Percentiles rank a stretch among this genome's conserved stretches.
Conservation (phyloP, 495 filamentous ascomycete species). For the Glutinoglossum americanum region DNA sequence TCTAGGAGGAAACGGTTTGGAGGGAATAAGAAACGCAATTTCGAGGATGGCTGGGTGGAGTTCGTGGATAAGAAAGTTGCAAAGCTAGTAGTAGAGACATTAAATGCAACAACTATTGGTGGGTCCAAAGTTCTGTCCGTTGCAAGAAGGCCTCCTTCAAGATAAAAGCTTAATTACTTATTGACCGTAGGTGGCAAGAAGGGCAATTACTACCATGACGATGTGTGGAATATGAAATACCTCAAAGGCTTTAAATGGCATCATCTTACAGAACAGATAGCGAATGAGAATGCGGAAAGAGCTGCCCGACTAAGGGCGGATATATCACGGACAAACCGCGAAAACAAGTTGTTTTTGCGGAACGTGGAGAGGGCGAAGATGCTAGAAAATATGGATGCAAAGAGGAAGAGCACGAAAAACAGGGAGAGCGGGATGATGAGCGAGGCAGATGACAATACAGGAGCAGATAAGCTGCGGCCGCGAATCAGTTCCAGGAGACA, state of each 20-base stretch:
- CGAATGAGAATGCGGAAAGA: slow-evolving; percentile 64
- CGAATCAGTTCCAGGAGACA: slow-evolving; percentile 26
- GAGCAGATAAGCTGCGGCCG: slow-evolving; percentile 5
- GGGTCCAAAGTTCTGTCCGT: neutral
- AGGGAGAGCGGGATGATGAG: slow-evolving; percentile 12
- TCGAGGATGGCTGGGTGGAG: slow-evolving; percentile 88
- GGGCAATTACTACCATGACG: slow-evolving; percentile 75
- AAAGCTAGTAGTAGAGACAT: slow-evolving; percentile 58
- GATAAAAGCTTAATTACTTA: neutral
- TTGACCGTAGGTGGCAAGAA: slow-evolving; percentile 46
- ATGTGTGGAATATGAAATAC: slow-evolving; percentile 77
- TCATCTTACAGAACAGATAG: slow-evolving; percentile 44
- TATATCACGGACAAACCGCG: slow-evolving; percentile 52
- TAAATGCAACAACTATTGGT: slow-evolving; percentile 55
- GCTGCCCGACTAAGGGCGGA: slow-evolving; percentile 59
- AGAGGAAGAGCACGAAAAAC: slow-evolving; percentile 34
- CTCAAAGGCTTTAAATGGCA: slow-evolving; percentile 71
- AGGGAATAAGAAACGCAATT: slow-evolving; percentile 77
- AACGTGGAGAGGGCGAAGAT: slow-evolving; percentile 61
- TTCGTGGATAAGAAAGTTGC: slow-evolving; percentile 58
- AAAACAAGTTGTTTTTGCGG: slow-evolving; percentile 63
- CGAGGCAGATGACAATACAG: slow-evolving; percentile 7
- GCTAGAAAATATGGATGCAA: slow-evolving; percentile 43
- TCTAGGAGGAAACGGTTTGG: slow-evolving; percentile 36
- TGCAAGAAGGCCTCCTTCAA: neutral